Percentiles rank a stretch among this genome's conserved stretches.
Conservation (phyloP, 2,329 filamentous ascomycete genomes). For the Emmonsiellopsis sp. region DNA sequence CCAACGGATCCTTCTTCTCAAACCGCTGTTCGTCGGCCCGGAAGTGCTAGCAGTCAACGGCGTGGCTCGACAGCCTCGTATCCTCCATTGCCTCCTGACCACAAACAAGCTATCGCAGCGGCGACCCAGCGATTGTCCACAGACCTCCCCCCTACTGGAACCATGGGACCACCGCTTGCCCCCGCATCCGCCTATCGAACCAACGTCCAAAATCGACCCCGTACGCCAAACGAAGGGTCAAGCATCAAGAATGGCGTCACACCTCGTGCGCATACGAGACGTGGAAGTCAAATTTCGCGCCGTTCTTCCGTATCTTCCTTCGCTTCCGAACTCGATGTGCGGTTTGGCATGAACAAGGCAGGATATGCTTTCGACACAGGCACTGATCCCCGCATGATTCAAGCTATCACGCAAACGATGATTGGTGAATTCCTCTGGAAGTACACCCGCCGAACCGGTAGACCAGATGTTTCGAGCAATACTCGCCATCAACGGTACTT, state of each 20-base stretch:
- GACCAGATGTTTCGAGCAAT: slow-evolving; percentile 67
- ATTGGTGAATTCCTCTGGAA: slow-evolving; percentile 99
- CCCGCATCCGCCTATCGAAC: slow-evolving; percentile 64
- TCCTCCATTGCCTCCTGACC: slow-evolving; percentile 72
- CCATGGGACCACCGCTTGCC: slow-evolving; percentile 77
- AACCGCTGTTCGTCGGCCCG: slow-evolving; percentile 47
- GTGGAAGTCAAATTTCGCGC: slow-evolving; percentile 43
- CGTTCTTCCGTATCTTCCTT: slow-evolving; percentile 92
- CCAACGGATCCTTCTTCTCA: slow-evolving; percentile 21
- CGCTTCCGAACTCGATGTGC: slow-evolving; percentile 80
- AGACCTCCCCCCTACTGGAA: slow-evolving; percentile 27
- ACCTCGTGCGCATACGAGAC: slow-evolving; percentile 37
- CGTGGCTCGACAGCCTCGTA: slow-evolving; percentile 37
- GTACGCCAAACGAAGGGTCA: slow-evolving; percentile 49
- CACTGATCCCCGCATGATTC: slow-evolving; percentile 95
- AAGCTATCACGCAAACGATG: slow-evolving; percentile 98
- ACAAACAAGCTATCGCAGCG: slow-evolving; percentile 75
- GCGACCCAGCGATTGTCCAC: slow-evolving; percentile 52
- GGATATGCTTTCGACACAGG: slow-evolving; percentile 54
- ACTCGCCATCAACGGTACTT: slow-evolving; percentile 93
- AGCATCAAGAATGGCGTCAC: slow-evolving; percentile 49
- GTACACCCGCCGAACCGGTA: slow-evolving; percentile 90
- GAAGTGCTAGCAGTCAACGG: slow-evolving; percentile 61
- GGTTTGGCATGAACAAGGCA: slow-evolving; percentile 67
- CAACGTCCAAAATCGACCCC: slow-evolving; percentile 43